Conservation (phyloP, 1,139 yeast genomes). For the Saccharomyces pastorianus region DNA sequence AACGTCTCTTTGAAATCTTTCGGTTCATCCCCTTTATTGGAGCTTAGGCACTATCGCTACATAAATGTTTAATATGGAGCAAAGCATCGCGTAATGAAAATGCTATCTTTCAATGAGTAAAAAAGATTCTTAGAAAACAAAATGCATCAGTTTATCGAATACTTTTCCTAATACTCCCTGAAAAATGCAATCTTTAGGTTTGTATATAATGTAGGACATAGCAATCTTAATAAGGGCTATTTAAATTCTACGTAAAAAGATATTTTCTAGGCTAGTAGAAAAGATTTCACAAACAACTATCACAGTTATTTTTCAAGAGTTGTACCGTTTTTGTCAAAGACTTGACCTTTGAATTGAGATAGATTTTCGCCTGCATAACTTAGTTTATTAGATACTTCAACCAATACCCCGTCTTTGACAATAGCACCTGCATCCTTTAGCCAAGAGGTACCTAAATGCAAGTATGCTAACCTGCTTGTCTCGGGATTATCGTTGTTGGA, state of each 20-base stretch:
- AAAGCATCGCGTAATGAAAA: background rate
- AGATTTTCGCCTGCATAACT: constrained; percentile 86
- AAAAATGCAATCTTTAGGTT: background rate
- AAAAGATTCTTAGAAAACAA: too few species aligned
- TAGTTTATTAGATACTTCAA: constrained; percentile 72
- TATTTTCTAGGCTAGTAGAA: too few species aligned
- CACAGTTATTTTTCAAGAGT: constrained; percentile 5
- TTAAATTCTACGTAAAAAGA: too few species aligned
- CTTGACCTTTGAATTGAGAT: constrained; percentile 46
- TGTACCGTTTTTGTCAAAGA: constrained; percentile 32
- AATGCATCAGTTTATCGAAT: too few species aligned
- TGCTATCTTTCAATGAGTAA: background rate
- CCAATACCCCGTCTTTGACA: constrained; percentile 42
- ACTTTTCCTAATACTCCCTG: too few species aligned
- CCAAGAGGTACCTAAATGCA: constrained; percentile 72
- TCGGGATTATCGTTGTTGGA: constrained; percentile 77
- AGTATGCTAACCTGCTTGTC: constrained; percentile 61
- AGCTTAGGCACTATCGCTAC: background rate
- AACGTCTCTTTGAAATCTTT: background rate
- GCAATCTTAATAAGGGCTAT: too few species aligned
- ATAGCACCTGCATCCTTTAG: constrained; percentile 58
- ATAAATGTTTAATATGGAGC: background rate
- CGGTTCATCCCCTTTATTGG: background rate
- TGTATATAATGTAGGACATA: too few species aligned
- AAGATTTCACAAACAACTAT: background rate